A percentile compares a stretch with the other conserved stretches of the same genome.
Evolutionary conservation across 768 basidiomycete species (phyloP).

Genomic region (Coprinellus aureogranulatus): DNA sequence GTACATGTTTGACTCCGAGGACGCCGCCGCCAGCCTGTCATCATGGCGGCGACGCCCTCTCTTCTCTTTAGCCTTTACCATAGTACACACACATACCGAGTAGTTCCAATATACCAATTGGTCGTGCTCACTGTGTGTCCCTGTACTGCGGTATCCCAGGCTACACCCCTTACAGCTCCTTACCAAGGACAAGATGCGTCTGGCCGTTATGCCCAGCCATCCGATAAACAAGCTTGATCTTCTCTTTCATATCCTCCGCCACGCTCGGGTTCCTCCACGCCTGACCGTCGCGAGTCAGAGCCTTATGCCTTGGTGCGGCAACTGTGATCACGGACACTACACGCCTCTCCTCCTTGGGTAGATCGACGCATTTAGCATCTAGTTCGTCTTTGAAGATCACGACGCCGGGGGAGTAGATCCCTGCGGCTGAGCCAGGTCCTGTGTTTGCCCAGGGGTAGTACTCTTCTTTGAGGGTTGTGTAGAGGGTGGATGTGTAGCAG

Average conservation of each 20-base stretch:
- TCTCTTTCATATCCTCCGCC: constrained; percentile 37
- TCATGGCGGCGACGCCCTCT: too few species aligned
- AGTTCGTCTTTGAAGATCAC: constrained; percentile 49
- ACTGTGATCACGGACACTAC: constrained; percentile 46
- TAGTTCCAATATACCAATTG: too few species aligned
- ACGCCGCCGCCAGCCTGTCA: too few species aligned
- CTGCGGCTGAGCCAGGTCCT: constrained; percentile 38
- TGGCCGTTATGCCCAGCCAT: constrained; percentile 40
- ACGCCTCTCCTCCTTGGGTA: constrained; percentile 27
- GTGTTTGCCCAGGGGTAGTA: constrained; percentile 50
- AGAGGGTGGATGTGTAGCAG: constrained; percentile 48
- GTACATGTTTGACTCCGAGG: too few species aligned
- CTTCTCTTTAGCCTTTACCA: too few species aligned
- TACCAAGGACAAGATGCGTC: constrained; percentile 38
- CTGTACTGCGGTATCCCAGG: too few species aligned
- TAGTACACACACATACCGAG: too few species aligned
- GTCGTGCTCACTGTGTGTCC: too few species aligned
- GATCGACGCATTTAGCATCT: constrained; percentile 38
- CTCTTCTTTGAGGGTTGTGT: constrained; percentile 34
- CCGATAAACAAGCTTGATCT: constrained; percentile 42
- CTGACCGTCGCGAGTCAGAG: constrained; percentile 25
- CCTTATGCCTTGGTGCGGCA: constrained; percentile 36
- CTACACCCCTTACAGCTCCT: constrained; percentile 6
- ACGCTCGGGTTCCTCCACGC: constrained; percentile 22
- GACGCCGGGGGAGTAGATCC: constrained; percentile 43